Evolutionary conservation across 2,329 filamentous ascomycete genomes (phyloP).

Genomic region (Paecilomyces variotii): DNA sequence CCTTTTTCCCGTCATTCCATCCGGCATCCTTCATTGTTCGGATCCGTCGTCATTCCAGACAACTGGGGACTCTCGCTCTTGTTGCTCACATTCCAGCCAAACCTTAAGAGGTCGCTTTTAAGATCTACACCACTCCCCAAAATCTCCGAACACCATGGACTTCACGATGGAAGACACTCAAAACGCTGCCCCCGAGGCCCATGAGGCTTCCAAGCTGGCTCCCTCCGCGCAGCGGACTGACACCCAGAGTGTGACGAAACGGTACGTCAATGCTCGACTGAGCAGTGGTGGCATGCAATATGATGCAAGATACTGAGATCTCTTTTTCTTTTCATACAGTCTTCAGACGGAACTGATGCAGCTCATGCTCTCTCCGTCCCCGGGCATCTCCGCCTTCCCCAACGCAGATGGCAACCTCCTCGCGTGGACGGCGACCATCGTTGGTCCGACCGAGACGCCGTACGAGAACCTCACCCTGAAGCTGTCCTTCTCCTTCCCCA

Average conservation of each 20-base stretch:
- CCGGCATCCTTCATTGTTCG: slow-evolving; percentile 14
- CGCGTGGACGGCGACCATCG: slow-evolving; percentile 88
- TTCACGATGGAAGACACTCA: slow-evolving; percentile 56
- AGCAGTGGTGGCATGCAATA: not conserved
- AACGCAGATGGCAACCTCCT: slow-evolving; percentile 83
- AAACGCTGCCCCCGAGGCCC: slow-evolving; percentile 57
- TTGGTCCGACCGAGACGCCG: slow-evolving; percentile 82
- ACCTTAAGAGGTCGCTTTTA: slow-evolving; percentile 7
- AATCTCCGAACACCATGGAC: slow-evolving; percentile 35
- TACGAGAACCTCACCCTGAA: slow-evolving; percentile 86
- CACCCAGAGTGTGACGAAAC: slow-evolving; percentile 68
- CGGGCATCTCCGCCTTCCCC: slow-evolving; percentile 91
- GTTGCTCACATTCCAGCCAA: slow-evolving; percentile 15
- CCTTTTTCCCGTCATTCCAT: slow-evolving; percentile 10
- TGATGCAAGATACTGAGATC: not conserved
- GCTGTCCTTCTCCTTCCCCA: slow-evolving; percentile 81
- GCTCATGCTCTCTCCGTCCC: slow-evolving; percentile 90
- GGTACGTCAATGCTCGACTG: slow-evolving; percentile 42
- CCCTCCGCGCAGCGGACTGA: slow-evolving; percentile 52
- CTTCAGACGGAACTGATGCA: slow-evolving; percentile 97
- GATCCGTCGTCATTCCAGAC: slow-evolving; percentile 26
- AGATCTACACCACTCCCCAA: not conserved
- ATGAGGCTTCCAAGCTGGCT: slow-evolving; percentile 54
- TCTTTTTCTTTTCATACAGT: slow-evolving; percentile 40
- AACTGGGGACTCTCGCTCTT: slow-evolving; percentile 18